Evolutionary conservation across 768 basidiomycete species (phyloP).

Genomic region (Trametopsis cervina): DNA sequence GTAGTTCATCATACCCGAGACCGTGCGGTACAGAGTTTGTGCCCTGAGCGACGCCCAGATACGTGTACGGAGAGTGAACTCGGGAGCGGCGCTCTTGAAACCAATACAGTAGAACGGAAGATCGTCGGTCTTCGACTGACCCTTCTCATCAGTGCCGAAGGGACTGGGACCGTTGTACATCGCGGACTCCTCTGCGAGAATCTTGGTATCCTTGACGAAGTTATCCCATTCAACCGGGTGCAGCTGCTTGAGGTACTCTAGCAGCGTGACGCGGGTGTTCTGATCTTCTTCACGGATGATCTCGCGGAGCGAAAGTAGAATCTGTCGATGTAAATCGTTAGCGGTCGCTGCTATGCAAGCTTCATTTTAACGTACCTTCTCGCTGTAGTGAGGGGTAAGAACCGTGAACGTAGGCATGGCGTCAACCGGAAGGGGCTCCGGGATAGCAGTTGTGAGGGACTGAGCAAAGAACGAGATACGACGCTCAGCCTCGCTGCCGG

Average conservation of each 20-base stretch:
- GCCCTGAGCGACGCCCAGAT: conserved; percentile 99
- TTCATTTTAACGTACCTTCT: conserved; percentile 56
- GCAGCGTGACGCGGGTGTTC: conserved; percentile 90
- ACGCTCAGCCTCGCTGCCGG: conserved; percentile 91
- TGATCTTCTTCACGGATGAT: conserved; percentile 99
- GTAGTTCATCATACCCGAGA: conserved; percentile 99
- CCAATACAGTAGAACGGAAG: conserved; percentile 98
- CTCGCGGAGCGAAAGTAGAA: conserved; percentile 90
- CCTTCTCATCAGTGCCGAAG: conserved; percentile 77
- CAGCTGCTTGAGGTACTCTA: conserved; percentile 97
- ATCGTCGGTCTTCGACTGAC: conserved; percentile 78
- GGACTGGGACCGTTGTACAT: conserved; percentile 75
- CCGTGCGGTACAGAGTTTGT: conserved; percentile 96
- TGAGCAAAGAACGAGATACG: conserved; percentile 99
- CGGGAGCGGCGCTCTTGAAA: conserved; percentile 97
- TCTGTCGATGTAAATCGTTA: conserved; percentile 36
- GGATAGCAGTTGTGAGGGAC: conserved; percentile 91
- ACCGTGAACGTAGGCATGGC: conserved; percentile 99
- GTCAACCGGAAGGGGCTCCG: conserved; percentile 90
- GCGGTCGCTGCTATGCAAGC: background rate
- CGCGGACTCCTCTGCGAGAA: conserved; percentile 91
- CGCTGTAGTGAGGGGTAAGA: conserved; percentile 95
- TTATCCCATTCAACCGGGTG: conserved; percentile 99
- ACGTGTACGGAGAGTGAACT: conserved; percentile 96
- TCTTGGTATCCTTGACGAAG: conserved; percentile 99